phyloP scores from a whole-genome alignment of 2,329 filamentous ascomycete species.

The Geosmithia flava region DNA sequence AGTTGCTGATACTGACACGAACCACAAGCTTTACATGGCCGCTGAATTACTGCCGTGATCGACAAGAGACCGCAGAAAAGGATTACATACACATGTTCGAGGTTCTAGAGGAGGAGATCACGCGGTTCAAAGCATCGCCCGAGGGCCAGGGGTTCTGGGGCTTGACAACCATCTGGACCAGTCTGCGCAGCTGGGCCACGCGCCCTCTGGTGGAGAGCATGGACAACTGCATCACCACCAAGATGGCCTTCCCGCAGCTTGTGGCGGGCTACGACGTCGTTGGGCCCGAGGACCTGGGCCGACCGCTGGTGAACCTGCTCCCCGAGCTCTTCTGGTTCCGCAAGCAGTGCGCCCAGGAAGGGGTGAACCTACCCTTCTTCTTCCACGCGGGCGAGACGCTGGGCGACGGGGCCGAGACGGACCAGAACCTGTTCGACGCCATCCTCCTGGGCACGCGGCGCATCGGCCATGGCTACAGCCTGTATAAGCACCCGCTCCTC shows the following conservation, averaged over 20 bases:
- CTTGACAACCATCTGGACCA: conserved; percentile 74
- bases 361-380: conserved; percentile 81
- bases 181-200: conserved; percentile 50
- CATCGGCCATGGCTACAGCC: conserved; percentile 79
- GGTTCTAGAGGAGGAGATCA: conserved; percentile 66
- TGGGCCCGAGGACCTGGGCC: conserved; percentile 72
- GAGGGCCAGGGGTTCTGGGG: conserved; percentile 75
- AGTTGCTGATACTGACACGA: not conserved
- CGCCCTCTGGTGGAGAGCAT: conserved; percentile 64
- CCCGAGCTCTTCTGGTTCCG: conserved; percentile 91
- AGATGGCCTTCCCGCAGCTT: conserved; percentile 64
- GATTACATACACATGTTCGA: conserved; percentile 60
- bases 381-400: conserved; percentile 89
- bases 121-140: conserved; percentile 58
- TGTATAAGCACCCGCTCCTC: conserved; percentile 85
- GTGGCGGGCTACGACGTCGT: conserved; percentile 85
- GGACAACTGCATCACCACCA: conserved; percentile 77
- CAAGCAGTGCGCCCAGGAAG: conserved; percentile 66
- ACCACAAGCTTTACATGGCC: conserved; percentile 52
- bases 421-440: conserved; percentile 79
- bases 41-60: conserved; percentile 54
- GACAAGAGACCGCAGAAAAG: conserved; percentile 50
- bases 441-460: conserved; percentile 75
- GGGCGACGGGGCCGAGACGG: conserved; percentile 59
- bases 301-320: conserved; percentile 62